phyloP scores from a whole-genome alignment of 352 stramenopile species.

The Pythium phragmitis region DNA sequence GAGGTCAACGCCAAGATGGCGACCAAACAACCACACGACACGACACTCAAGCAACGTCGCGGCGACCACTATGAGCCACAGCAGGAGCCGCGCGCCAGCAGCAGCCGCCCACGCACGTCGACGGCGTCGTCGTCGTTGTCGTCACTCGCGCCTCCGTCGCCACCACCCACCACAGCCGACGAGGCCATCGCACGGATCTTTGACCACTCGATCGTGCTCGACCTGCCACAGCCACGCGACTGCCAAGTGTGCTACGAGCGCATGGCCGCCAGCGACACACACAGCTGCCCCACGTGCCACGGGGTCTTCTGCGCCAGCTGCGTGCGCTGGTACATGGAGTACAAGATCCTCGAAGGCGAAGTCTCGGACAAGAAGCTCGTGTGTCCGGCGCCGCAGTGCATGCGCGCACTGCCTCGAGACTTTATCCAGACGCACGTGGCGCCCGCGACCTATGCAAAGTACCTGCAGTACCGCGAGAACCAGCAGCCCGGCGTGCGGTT shows the following conservation, averaged over 20 bases:
- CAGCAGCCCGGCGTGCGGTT: constrained; percentile 68
- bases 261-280: constrained; percentile 41
- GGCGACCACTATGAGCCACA: background rate
- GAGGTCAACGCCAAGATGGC: background rate
- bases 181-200: constrained; percentile 3
- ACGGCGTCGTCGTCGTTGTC: constrained; percentile 25
- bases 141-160: constrained; percentile 22
- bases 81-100: constrained; percentile 17
- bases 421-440: constrained; percentile 55
- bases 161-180: background rate
- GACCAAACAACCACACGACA: background rate
- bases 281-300: constrained; percentile 47
- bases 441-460: constrained; percentile 54
- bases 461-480: constrained; percentile 62
- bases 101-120: constrained; percentile 24
- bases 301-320: constrained; percentile 57
- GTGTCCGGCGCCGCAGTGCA: constrained; percentile 63
- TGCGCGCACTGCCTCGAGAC: constrained; percentile 42
- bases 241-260: constrained; percentile 81
- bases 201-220: constrained; percentile 17
- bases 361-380: constrained; percentile 74
- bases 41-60: background rate
- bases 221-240: constrained; percentile 26
- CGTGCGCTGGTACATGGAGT: constrained; percentile 71
- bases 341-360: constrained; percentile 75